Evolutionary conservation across 2,329 filamentous ascomycete species (phyloP), one percentile per base, ranked within the genome.

Genomic region (Verticillium alfalfae): DNA sequence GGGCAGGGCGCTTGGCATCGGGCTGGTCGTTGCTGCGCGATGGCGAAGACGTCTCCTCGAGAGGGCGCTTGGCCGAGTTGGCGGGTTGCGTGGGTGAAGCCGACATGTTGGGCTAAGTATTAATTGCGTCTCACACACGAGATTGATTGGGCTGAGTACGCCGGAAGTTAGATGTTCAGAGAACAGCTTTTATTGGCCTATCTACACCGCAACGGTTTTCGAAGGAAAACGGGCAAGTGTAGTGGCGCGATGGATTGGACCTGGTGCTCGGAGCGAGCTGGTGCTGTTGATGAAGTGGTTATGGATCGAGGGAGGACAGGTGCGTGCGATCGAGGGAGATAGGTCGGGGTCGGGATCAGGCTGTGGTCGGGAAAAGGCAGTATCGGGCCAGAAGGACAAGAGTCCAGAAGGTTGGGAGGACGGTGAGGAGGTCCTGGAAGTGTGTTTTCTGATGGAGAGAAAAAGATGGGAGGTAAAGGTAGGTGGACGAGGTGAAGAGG

Each of bases 31-130:
- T 92, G 45, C 90, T 89, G 65, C 91, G 91, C 37, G 93, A 96
- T 39, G 95, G 95, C 10, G 95, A 99, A 18, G 95, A 98, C 12
- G 94, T 91, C 73, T 98, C 95, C 82, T 99, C 95, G 67, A 99
- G 87, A 64, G 95, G 95, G 72, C 95, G 93, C 86, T 99, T 99
- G 66, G 85, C 81, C 69, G 87, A 88, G 72, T 91, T 87, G 63
- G 88, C 89, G 58, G 86, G 86, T 65, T 82, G 81, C 65, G 82
- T 78, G 36, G 86, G 86, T 67, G 86, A 92, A 66, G 89, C 84
- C 79, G 90, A 93, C 90, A 93, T 93, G 57, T 60, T 66, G 63
- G 63, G 64, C 64, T 66, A 62, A 57, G 45, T 63, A 63, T 66
- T 66, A 66, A 66, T 60, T 61, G 34, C 52, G 61, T 65, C 62